A percentile compares a stretch with the other conserved stretches of the same genome.
Conservation (phyloP, 2,329 filamentous ascomycete species). For the Xylaria multiplex region DNA sequence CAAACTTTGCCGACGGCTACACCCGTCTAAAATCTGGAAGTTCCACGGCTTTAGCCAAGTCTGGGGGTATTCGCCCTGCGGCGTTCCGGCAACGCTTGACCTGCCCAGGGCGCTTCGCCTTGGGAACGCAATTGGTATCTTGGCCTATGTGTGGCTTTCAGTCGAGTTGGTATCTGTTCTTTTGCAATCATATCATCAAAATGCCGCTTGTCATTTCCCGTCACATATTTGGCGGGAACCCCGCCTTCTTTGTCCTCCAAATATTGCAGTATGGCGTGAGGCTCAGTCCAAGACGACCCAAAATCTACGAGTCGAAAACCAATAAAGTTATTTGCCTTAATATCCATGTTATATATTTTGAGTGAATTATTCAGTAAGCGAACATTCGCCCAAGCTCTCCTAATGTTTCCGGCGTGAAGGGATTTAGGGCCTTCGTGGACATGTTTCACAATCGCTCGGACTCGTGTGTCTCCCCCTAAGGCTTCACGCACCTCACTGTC, state of each 20-base stretch:
- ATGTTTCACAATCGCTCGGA: constrained; percentile 15
- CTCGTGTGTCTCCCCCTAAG: background rate
- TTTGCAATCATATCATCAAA: constrained; percentile 13
- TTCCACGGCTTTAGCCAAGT: too few species aligned
- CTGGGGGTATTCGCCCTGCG: too few species aligned
- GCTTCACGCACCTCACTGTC: background rate
- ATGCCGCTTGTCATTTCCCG: background rate
- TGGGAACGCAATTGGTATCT: too few species aligned
- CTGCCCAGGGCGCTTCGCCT: too few species aligned
- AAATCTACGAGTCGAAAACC: constrained; percentile 10
- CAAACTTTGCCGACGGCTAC: too few species aligned
- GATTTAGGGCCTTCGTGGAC: background rate
- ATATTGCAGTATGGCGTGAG: constrained; percentile 4
- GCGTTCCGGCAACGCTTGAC: too few species aligned
- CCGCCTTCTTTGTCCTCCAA: background rate
- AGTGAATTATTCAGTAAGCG: constrained; percentile 5
- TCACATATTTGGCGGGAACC: background rate
- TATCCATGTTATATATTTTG: constrained; percentile 15
- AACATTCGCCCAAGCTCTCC: background rate
- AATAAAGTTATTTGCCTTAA: constrained; percentile 13
- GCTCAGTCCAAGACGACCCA: constrained; percentile 11
- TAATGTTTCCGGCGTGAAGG: background rate
- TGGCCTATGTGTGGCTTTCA: too few species aligned
- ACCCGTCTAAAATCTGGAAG: too few species aligned
- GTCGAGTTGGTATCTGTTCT: background rate